phyloP scores from a whole-genome alignment of 768 basidiomycete genomes.

The Termitomyces bulborhizus region DNA sequence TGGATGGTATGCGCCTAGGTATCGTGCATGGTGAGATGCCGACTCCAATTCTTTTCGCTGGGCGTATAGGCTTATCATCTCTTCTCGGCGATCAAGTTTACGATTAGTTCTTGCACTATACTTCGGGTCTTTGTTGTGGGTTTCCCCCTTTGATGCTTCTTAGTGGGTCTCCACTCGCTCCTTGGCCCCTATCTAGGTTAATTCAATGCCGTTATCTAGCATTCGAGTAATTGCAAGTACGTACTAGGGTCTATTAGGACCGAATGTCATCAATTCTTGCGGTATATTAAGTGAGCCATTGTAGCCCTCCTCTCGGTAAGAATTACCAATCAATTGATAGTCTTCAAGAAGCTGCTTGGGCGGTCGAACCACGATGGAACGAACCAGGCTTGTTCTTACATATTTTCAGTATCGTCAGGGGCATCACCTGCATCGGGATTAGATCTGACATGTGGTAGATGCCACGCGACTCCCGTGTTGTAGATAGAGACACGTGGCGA shows the following conservation, averaged over 20 bases:
- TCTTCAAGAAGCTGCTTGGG: not conserved
- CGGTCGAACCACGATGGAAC: slow-evolving; percentile 3
- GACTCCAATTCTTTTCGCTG: not conserved
- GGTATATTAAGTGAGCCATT: not conserved
- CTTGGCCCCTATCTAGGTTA: not conserved
- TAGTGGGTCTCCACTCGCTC: slow-evolving; percentile 3
- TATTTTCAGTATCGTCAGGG: slow-evolving; percentile 7
- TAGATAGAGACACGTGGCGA: slow-evolving; percentile 23
- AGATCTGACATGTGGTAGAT: slow-evolving; percentile 30
- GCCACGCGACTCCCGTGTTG: slow-evolving; percentile 19
- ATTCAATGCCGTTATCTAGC: not conserved
- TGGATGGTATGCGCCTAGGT: slow-evolving; percentile 20
- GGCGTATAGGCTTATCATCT: slow-evolving; percentile 2
- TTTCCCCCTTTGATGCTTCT: not conserved
- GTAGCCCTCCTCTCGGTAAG: slow-evolving; percentile 8
- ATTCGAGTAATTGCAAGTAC: not conserved
- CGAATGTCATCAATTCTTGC: not conserved
- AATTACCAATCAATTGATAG: slow-evolving; percentile 7
- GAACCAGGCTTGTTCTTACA: not conserved
- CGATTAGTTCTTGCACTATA: slow-evolving; percentile 12
- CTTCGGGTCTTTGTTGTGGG: not conserved
- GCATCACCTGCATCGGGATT: slow-evolving; percentile 4
- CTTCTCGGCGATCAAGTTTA: slow-evolving; percentile 16
- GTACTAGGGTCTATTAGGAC: not conserved
- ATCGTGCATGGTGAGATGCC: slow-evolving; percentile 42